Percentiles rank a stretch among this genome's conserved stretches.
phyloP scores from a whole-genome alignment of 2,329 filamentous ascomycete genomes.

The Aspergillus cejpii region DNA sequence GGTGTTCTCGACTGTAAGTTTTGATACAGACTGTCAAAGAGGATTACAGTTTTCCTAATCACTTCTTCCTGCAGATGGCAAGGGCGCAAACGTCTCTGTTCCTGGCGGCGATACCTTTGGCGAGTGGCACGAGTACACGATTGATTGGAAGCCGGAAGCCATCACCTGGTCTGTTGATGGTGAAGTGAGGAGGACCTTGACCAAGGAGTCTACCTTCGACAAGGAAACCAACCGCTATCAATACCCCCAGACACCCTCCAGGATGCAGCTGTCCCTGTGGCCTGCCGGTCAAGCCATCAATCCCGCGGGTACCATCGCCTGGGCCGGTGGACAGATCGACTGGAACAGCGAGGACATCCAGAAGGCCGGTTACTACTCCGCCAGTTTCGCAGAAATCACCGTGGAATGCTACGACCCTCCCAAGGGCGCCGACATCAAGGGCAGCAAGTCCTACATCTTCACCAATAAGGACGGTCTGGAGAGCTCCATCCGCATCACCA shows the following conservation, averaged over 20 bases:
- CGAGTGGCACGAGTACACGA: constrained; percentile 82
- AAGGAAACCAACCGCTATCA: constrained; percentile 70
- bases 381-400: constrained; percentile 67
- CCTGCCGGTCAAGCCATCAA: constrained; percentile 77
- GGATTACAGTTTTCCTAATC: background rate
- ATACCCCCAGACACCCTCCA: constrained; percentile 85
- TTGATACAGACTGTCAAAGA: background rate
- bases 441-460: constrained; percentile 67
- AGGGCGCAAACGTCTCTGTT: constrained; percentile 62
- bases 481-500: constrained; percentile 66
- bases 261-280: constrained; percentile 93
- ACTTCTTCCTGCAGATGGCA: constrained; percentile 53
- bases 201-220: constrained; percentile 76
- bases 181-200: constrained; percentile 62
- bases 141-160: constrained; percentile 82
- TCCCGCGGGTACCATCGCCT: constrained; percentile 74
- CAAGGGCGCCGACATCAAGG: constrained; percentile 55
- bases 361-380: constrained; percentile 80
- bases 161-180: constrained; percentile 87
- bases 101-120: constrained; percentile 59
- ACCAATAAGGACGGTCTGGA: constrained; percentile 60
- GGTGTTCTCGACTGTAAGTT: constrained; percentile 84
- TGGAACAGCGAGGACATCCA: constrained; percentile 79
- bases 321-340: constrained; percentile 85
- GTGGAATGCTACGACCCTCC: constrained; percentile 86